Percentiles rank a stretch among this genome's conserved stretches.
Evolutionary conservation across 202 grass and related monocot species (phyloP).

Genomic region (Saccharum hybrid): DNA sequence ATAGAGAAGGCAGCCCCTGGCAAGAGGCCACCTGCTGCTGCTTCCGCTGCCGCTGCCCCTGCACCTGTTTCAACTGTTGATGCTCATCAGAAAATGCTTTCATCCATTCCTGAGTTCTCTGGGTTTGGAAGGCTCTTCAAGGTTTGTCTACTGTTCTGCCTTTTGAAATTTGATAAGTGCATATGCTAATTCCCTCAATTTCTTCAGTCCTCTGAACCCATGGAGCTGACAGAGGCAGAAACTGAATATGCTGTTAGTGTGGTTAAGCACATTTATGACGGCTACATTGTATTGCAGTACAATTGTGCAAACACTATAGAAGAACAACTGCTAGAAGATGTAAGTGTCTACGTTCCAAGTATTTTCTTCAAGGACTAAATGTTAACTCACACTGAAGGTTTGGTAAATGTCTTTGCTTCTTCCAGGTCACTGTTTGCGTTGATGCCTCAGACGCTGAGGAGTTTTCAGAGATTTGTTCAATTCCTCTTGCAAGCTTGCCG

Average conservation of each 20-base stretch:
- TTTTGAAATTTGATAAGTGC: constrained; percentile 34
- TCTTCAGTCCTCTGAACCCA: constrained; percentile 65
- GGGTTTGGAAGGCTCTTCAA: constrained; percentile 72
- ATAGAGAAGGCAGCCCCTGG: constrained; percentile 64
- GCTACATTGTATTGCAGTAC: constrained; percentile 77
- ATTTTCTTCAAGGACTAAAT: constrained; percentile 34
- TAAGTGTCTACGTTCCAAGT: constrained; percentile 39
- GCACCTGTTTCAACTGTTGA: constrained; percentile 62
- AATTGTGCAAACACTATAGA: constrained; percentile 82
- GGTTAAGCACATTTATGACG: constrained; percentile 76
- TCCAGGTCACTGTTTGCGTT: constrained; percentile 71
- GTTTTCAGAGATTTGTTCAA: constrained; percentile 67
- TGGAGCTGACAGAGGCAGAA: constrained; percentile 80
- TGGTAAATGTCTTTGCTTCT: constrained; percentile 39
- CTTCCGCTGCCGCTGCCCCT: constrained; percentile 17
- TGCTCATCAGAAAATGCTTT: constrained; percentile 77
- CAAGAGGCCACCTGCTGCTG: constrained; percentile 57
- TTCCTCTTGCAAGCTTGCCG: constrained; percentile 63
- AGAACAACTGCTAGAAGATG: constrained; percentile 71
- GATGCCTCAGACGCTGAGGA: constrained; percentile 69
- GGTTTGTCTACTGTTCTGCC: constrained; percentile 43
- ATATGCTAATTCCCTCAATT: constrained; percentile 39
- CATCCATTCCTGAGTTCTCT: constrained; percentile 71
- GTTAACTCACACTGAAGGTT: constrained; percentile 16
- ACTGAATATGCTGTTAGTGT: constrained; percentile 81